A percentile compares a stretch with the other conserved stretches of the same genome.
Conservation (phyloP, 148 eudicot genomes). For the Rhododendron henanense region DNA sequence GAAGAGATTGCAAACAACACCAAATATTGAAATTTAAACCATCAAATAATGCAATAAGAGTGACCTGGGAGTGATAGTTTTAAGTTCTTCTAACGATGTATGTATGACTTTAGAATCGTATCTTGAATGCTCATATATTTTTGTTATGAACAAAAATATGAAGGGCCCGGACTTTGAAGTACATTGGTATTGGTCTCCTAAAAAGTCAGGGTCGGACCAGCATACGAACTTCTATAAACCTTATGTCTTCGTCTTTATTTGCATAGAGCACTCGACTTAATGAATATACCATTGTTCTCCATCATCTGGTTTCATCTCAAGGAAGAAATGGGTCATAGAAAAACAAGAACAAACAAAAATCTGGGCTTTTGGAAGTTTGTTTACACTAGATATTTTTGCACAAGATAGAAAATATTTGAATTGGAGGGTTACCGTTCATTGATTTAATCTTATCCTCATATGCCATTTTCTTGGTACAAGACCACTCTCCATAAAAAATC, state of each 20-base stretch:
- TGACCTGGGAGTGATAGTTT: too few relatives aligned
- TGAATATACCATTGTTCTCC: background rate
- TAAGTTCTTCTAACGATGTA: too few relatives aligned
- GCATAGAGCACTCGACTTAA: background rate
- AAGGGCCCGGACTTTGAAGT: too few relatives aligned
- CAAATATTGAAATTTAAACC: too few relatives aligned
- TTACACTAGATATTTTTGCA: background rate
- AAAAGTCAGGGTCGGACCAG: background rate
- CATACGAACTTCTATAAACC: background rate
- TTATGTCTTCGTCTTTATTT: background rate
- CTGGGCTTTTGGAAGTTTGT: conserved; percentile 1
- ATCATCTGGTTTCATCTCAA: background rate
- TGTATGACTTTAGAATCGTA: too few relatives aligned
- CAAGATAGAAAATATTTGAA: background rate
- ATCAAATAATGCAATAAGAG: too few relatives aligned
- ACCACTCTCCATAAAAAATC: background rate
- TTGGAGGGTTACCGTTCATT: conserved; percentile 25
- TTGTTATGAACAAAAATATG: too few relatives aligned
- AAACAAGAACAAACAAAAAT: background rate
- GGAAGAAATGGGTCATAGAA: background rate
- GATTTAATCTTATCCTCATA: conserved; percentile 29
- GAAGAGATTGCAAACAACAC: too few relatives aligned
- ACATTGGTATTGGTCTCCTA: background rate
- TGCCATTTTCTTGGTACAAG: conserved; percentile 7
- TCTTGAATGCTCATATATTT: too few relatives aligned